Evolutionary conservation across 768 basidiomycete genomes (phyloP).

Genomic region (Cystofilobasidium bisporidii): DNA sequence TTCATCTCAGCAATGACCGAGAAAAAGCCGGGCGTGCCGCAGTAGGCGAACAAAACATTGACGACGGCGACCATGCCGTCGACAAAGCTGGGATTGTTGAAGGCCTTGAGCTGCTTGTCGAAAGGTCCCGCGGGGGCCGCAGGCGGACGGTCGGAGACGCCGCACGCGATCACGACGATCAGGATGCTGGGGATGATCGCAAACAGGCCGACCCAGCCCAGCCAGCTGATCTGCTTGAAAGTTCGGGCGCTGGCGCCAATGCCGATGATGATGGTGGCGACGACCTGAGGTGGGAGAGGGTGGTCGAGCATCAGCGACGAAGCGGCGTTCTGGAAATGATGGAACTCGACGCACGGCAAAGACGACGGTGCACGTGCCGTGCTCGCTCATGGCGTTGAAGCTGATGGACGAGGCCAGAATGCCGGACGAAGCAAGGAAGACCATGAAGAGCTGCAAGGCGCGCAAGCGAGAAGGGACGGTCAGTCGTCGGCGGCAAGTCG

Average conservation of each 20-base stretch:
- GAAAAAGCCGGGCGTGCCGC: slow-evolving; percentile 29
- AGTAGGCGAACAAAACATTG: slow-evolving; percentile 38
- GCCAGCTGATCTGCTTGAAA: slow-evolving; percentile 36
- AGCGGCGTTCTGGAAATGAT: too few species aligned
- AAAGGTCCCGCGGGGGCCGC: slow-evolving; percentile 32
- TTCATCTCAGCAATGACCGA: slow-evolving; percentile 40
- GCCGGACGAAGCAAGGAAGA: slow-evolving; percentile 36
- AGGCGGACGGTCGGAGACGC: slow-evolving; percentile 32
- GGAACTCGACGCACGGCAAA: too few species aligned
- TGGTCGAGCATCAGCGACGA: too few species aligned
- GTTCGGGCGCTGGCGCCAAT: slow-evolving; percentile 24
- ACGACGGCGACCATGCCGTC: slow-evolving; percentile 38
- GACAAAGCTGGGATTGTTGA: slow-evolving; percentile 30
- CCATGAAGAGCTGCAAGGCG: slow-evolving; percentile 21
- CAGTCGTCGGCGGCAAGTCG: too few species aligned
- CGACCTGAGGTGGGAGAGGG: too few species aligned
- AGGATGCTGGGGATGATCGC: slow-evolving; percentile 29
- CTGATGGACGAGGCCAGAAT: slow-evolving; percentile 39
- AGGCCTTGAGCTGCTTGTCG: slow-evolving; percentile 32
- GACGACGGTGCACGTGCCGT: slow-evolving; percentile 36
- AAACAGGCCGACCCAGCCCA: slow-evolving; percentile 34
- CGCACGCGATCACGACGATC: slow-evolving; percentile 24
- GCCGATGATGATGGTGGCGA: slow-evolving; percentile 14
- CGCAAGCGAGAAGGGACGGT: too few species aligned
- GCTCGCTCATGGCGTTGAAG: slow-evolving; percentile 22